These are phyloP conservation scores for Buddleja alternifolia DNA, from an alignment of 257 asterid species.

Conservation along the genomic window DNA sequence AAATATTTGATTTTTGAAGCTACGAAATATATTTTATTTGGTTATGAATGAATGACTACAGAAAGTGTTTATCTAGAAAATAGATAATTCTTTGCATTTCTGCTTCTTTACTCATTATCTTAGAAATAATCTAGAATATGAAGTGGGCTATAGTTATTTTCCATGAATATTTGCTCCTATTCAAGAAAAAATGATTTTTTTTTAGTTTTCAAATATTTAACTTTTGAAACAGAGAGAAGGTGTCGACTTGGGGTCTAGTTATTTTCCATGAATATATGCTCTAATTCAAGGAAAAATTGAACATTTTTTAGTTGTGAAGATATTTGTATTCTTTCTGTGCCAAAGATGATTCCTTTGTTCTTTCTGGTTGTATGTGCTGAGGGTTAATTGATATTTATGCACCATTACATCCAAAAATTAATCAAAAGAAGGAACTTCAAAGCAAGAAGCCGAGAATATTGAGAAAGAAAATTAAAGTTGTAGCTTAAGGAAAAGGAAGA, in stretches of 20 bases:
- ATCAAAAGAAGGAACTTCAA: conserved; percentile 61
- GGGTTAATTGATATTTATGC: no score
- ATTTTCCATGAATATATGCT: no score
- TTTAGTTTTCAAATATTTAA: no score
- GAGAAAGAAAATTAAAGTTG: conserved; percentile 72
- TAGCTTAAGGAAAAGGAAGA: conserved; percentile 70
- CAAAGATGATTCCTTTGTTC: conserved; percentile 83
- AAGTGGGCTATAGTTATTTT: conserved; percentile 20
- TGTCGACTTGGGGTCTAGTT: no score
- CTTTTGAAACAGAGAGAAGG: no score
- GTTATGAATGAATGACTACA: conserved; percentile 7
- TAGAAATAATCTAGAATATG: conserved; percentile 12
- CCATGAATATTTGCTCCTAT: conserved; percentile 15
- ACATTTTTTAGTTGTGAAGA: conserved; percentile 14
- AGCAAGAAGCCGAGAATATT: conserved; percentile 64
- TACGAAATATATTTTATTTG: neutral
- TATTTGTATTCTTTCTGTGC: conserved; percentile 6
- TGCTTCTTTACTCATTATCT: conserved; percentile 28
- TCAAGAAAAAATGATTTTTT: no score
- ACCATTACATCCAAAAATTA: conserved; percentile 75
- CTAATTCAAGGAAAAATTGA: conserved; percentile 20
- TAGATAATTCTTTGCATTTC: conserved; percentile 4
- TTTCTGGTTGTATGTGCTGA: conserved; percentile 73
- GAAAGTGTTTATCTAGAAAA: conserved; percentile 7
- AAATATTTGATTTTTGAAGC: conserved; percentile 20